Evolutionary conservation across 345 rosid species (phyloP).

Genomic region (Populus davidiana): DNA sequence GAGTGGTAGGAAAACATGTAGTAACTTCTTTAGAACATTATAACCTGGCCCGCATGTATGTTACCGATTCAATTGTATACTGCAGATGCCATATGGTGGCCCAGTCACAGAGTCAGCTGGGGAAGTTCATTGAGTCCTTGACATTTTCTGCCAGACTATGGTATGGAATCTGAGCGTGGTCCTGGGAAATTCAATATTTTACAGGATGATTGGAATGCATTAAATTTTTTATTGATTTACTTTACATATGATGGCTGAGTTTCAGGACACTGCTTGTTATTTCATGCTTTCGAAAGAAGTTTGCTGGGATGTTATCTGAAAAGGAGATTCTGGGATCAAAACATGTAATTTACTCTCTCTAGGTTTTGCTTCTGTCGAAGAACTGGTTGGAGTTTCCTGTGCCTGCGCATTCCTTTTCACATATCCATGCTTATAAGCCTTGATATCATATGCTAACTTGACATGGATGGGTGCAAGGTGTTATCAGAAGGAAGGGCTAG

Average conservation of each 20-base stretch:
- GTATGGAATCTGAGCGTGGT: slow-evolving; percentile 34
- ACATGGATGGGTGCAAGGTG: slow-evolving; percentile 47
- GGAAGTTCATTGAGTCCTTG: slow-evolving; percentile 61
- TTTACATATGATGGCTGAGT: slow-evolving; percentile 17
- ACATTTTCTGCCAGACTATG: slow-evolving; percentile 76
- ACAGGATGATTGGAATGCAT: not conserved
- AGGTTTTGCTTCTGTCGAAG: slow-evolving; percentile 2
- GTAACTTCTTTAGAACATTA: not conserved
- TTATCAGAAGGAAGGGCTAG: slow-evolving; percentile 70
- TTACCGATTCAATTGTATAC: slow-evolving; percentile 13
- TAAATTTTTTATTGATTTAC: slow-evolving; percentile 17
- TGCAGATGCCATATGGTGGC: slow-evolving; percentile 61
- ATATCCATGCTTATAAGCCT: not conserved
- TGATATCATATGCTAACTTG: slow-evolving; percentile 29
- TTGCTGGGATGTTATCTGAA: slow-evolving; percentile 48
- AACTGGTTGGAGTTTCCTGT: slow-evolving; percentile 7
- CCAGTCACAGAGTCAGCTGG: slow-evolving; percentile 44
- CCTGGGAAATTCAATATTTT: slow-evolving; percentile 1
- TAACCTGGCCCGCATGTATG: not conserved
- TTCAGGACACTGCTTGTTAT: slow-evolving; percentile 72
- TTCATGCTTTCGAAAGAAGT: slow-evolving; percentile 60
- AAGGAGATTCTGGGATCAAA: slow-evolving; percentile 61
- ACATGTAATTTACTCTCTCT: slow-evolving; percentile 49
- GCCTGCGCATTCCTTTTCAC: slow-evolving; percentile 7
- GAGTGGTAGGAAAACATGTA: not conserved